These are phyloP conservation scores for Eragrostis curvula DNA, from an alignment of 176 grass and related monocot genomes.

Conservation along the genomic window DNA sequence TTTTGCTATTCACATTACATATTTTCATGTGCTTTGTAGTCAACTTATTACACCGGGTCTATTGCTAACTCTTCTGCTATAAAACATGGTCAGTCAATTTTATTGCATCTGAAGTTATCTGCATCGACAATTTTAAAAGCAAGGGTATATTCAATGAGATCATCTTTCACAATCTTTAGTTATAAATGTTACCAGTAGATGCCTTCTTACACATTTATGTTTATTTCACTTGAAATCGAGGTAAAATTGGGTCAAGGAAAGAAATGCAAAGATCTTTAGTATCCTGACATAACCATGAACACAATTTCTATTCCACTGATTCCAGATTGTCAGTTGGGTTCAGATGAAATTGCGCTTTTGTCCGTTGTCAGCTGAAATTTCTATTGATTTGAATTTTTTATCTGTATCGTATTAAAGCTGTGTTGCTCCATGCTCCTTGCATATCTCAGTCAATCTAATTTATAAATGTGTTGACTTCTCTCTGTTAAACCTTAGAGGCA, in stretches of 20 bases:
- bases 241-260: neutral
- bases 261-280: neutral
- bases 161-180: neutral
- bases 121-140: neutral
- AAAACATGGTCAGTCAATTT: neutral
- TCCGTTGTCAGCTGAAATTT: neutral
- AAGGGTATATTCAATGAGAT: neutral
- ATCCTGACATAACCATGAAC: neutral
- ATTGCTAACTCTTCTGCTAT: neutral
- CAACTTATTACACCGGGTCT: neutral
- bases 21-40: neutral
- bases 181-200: neutral
- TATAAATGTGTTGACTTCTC: too few relatives aligned
- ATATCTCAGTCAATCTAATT: neutral
- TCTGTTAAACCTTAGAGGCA: neutral
- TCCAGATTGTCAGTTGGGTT: neutral
- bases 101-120: neutral
- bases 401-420: neutral
- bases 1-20: neutral
- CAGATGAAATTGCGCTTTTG: neutral
- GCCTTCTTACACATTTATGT: neutral
- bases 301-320: neutral
- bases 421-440: neutral
- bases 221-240: slow-evolving; percentile 23
- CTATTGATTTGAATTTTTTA: neutral